These are phyloP conservation scores for Zoysia japonica DNA, from an alignment of 176 grass and related monocot species.

Conservation along the genomic window DNA sequence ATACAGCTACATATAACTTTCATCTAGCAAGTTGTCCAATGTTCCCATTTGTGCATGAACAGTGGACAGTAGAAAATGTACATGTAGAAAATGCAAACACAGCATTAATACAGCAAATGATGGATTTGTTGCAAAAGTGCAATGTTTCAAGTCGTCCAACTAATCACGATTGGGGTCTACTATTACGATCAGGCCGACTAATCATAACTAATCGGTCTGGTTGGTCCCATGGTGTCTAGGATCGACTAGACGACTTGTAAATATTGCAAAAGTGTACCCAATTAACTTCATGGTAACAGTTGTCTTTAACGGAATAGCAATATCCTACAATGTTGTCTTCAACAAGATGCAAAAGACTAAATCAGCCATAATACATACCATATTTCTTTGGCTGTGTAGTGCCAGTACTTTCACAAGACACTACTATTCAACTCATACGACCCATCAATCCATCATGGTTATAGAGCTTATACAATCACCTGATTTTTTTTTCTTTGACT, in stretches of 20 bases:
- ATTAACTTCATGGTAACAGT: constrained; percentile 5
- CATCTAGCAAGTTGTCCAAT: not conserved
- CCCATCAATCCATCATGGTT: not conserved
- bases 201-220: too few species aligned
- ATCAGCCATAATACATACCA: not conserved
- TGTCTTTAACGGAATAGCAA: constrained; percentile 9
- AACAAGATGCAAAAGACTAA: not conserved
- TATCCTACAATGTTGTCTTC: not conserved
- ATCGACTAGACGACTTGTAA: too few species aligned
- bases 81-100: not conserved
- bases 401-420: constrained; percentile 14
- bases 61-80: constrained; percentile 6
- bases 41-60: not conserved
- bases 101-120: constrained; percentile 1
- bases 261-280: not conserved
- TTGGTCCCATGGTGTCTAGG: too few species aligned
- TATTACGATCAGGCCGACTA: too few species aligned
- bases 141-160: too few species aligned
- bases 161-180: too few species aligned
- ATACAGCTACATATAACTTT: not conserved
- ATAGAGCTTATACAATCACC: not conserved
- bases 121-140: not conserved
- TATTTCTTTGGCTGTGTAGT: not conserved
- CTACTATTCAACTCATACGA: not conserved
- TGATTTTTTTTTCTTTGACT: constrained; percentile 10